Base-by-base conservation (phyloP, 2,329 filamentous ascomycete species). In the Fusarium humuli region DNA sequence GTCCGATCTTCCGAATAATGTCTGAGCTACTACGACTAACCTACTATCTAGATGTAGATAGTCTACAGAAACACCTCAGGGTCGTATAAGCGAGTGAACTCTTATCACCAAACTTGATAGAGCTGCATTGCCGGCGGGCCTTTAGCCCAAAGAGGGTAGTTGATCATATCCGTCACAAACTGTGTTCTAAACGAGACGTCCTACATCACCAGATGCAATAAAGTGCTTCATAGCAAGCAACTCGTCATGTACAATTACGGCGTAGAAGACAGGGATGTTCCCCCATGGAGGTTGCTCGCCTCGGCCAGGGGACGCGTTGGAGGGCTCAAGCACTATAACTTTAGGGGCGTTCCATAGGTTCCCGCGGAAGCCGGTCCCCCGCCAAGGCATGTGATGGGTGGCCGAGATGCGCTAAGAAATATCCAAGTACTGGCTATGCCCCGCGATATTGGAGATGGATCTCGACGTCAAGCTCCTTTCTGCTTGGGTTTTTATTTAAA, bases 391-490 rank as follows among this genome's bases (percentile, higher is more conserved):
- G 74, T 76, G 74, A 76, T 60, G 67, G 65, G 47, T 44, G 52
- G 29, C 20, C 61, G 56, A 59, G 64, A 69, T 65, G 58, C 77
- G 70, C 72, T 70, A 65, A 67, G 73, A 77, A 75, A 76, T 77
- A 72, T 72, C 66, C 77, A 79, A 77, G 76, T 77, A 79, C 41
- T 56, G 69, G 55, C 76, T 69, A 71, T 70, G 59, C 71, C 75
- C 77, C 76, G 70, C 72, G 49, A 65, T 71, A 61, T 57, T 64
- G 9, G 40, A 23, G 41, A 40, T 57, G 42, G 37, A 61, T 55
- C 42, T 70, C 69, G 69, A 73, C 71, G 61, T 68, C 65, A 69
- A 73, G 60, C 57, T 70, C 48, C 49, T n/a, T 41, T 50, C 42
- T 61, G 22, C 37, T 53, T 29, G 54, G 37, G 44, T 59, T 56